Percentiles rank a stretch among this genome's conserved stretches.
These are phyloP conservation scores for Coemansia sp. DNA, from an alignment of 192 early-diverging fungal genomes.

Conservation along the genomic window DNA sequence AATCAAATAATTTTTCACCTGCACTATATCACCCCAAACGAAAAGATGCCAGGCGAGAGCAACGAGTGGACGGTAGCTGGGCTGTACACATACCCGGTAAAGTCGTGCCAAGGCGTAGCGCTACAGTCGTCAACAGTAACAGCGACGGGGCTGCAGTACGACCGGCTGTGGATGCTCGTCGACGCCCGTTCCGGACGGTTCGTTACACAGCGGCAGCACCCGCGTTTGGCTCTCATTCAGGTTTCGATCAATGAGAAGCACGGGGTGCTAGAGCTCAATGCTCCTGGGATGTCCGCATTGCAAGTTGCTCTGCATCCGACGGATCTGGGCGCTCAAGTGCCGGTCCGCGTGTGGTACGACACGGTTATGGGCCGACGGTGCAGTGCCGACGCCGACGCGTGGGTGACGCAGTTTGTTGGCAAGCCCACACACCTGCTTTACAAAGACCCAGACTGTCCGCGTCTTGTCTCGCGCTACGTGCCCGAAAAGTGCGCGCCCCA, in stretches of 20 bases:
- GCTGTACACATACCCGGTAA: constrained; percentile 47
- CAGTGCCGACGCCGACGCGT: constrained; percentile 15
- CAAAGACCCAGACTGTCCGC: constrained; percentile 21
- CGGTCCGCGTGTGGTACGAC: constrained; percentile 47
- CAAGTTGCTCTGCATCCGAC: constrained; percentile 32
- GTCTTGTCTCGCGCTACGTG: constrained; percentile 40
- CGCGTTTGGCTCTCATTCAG: constrained; percentile 25
- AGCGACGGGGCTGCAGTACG: constrained; percentile 38
- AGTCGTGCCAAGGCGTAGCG: constrained; percentile 30
- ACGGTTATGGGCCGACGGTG: constrained; percentile 35
- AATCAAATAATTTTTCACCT: neutral
- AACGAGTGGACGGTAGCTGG: constrained; percentile 25
- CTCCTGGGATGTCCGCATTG: constrained; percentile 19
- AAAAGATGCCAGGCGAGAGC: neutral
- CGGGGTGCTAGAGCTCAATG: constrained; percentile 18
- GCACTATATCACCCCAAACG: too few relatives aligned
- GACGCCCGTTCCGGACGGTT: constrained; percentile 29
- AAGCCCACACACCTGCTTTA: constrained; percentile 34
- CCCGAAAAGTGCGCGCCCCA: constrained; percentile 43
- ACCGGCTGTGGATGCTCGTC: constrained; percentile 48
- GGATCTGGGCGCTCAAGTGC: constrained; percentile 11
- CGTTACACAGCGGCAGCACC: constrained; percentile 42
- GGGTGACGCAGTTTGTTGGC: constrained; percentile 34
- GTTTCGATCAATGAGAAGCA: constrained; percentile 13
- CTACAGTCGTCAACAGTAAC: constrained; percentile 12